phyloP scores from a whole-genome alignment of 352 stramenopile genomes.

The Globisporangium viniferum region DNA sequence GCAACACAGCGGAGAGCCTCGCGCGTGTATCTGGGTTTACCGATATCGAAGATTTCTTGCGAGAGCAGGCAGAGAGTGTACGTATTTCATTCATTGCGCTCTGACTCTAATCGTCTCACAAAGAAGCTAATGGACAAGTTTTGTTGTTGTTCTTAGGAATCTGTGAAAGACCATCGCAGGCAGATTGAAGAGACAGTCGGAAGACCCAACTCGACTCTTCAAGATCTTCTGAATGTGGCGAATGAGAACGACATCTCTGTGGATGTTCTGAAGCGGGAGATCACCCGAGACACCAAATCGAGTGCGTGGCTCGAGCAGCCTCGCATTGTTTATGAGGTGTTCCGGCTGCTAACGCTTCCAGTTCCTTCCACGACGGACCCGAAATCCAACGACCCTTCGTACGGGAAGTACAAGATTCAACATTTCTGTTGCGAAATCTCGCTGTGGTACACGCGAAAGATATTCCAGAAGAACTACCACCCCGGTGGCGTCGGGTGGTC shows the following conservation, averaged over 20 bases:
- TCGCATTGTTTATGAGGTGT: constrained; percentile 81
- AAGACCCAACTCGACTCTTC: constrained; percentile 50
- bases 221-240: constrained; percentile 63
- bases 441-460: constrained; percentile 68
- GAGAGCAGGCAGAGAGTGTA: constrained; percentile 80
- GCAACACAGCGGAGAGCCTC: constrained; percentile 68
- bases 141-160: constrained; percentile 43
- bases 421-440: constrained; percentile 84
- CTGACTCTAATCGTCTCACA: not conserved
- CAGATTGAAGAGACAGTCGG: constrained; percentile 82
- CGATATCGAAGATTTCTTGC: constrained; percentile 77
- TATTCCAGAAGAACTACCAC: constrained; percentile 64
- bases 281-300: constrained; percentile 70
- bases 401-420: constrained; percentile 79
- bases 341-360: constrained; percentile 61
- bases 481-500: constrained; percentile 34
- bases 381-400: constrained; percentile 57
- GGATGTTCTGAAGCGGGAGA: constrained; percentile 75
- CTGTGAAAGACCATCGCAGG: constrained; percentile 77
- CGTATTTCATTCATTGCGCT: constrained; percentile 14
- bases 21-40: constrained; percentile 52
- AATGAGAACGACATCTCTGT: constrained; percentile 64
- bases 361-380: constrained; percentile 24
- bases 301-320: constrained; percentile 71
- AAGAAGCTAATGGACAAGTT: not conserved